phyloP scores from a whole-genome alignment of 2,329 filamentous ascomycete species.

The Botrytis galanthina region DNA sequence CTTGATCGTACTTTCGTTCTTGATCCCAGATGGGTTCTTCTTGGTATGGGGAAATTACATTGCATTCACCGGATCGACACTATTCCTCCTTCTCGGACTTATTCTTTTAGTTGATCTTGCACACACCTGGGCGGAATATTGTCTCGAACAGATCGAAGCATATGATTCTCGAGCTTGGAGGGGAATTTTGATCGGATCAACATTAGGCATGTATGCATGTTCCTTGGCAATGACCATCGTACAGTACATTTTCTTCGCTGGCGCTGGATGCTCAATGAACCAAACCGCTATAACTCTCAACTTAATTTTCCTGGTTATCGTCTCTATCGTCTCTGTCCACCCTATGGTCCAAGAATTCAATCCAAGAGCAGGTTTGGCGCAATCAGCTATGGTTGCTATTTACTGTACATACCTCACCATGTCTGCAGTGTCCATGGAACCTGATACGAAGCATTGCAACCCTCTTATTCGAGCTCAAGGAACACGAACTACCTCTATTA shows the following conservation, averaged over 20 bases:
- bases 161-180: slow-evolving; percentile 84
- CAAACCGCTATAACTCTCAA: slow-evolving; percentile 95
- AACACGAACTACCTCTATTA: slow-evolving; percentile 83
- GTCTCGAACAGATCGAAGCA: slow-evolving; percentile 87
- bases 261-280: slow-evolving; percentile 84
- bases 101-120: slow-evolving; percentile 92
- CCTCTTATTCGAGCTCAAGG: slow-evolving; percentile 82
- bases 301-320: slow-evolving; percentile 74
- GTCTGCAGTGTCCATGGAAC: slow-evolving; percentile 98
- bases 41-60: slow-evolving; percentile 95
- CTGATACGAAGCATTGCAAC: slow-evolving; percentile 92
- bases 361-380: slow-evolving; percentile 89
- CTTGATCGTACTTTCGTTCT: slow-evolving; percentile 86
- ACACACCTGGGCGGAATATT: slow-evolving; percentile 96
- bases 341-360: slow-evolving; percentile 89
- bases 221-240: slow-evolving; percentile 92
- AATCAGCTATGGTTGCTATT: slow-evolving; percentile 93
- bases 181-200: slow-evolving; percentile 83
- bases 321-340: slow-evolving; percentile 85
- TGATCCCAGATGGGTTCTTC: slow-evolving; percentile 94
- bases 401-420: slow-evolving; percentile 99
- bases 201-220: slow-evolving; percentile 86
- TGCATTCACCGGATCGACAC: slow-evolving; percentile 79
- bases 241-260: slow-evolving; percentile 96
- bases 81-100: slow-evolving; percentile 90